Base-by-base conservation (phyloP, 345 rosid species). In the Moricandia moricandioides region DNA sequence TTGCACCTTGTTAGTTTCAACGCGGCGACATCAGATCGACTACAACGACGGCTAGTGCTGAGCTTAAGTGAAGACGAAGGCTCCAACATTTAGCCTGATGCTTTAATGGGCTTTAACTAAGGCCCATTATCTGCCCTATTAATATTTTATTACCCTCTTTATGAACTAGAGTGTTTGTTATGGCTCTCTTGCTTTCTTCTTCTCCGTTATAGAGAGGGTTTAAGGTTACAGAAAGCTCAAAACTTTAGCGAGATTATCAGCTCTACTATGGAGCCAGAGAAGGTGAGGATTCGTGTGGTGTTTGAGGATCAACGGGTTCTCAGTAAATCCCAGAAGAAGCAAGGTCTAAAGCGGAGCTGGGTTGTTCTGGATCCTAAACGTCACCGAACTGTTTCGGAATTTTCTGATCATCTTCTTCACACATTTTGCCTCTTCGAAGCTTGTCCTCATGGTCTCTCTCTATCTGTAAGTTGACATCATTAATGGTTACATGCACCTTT, bases 261-360 rank as follows among this genome's bases (percentile, higher is more conserved):
- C 33, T 47, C 65, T 12, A 24, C 33, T n/a, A 81, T 84, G 79
- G 80, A 45, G 72, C 79, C 77, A 70, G 88, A 82, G 80, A 73
- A 73, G 12, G 75, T 84, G 72, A 86, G 99, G 88, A 69, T 95
- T 47, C 96, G 98, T 18, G 8, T 90, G 59, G 80, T 76, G 58
- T 85, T 92, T 72, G 88, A 87, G 67, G 82, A 84, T 45, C 78
- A 71, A 37, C 35, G 69, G 76, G 68, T 83, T 76, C 83, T 87
- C 43, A 84, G 87, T 81, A 86, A 82, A 83, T 45, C 70, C 4
- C 96, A 80, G 85, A 84, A 82, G 84, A 83, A 78, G 40, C 80
- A 85, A 73, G 91, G 91, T 29, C 76, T 92, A 51, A 81, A 62
- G 67, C 87, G 86, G 51, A 82, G 91, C 87, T 96, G 98, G 99